Evolutionary conservation across 148 eudicot species (phyloP).

Genomic region (Cornus kousa): DNA sequence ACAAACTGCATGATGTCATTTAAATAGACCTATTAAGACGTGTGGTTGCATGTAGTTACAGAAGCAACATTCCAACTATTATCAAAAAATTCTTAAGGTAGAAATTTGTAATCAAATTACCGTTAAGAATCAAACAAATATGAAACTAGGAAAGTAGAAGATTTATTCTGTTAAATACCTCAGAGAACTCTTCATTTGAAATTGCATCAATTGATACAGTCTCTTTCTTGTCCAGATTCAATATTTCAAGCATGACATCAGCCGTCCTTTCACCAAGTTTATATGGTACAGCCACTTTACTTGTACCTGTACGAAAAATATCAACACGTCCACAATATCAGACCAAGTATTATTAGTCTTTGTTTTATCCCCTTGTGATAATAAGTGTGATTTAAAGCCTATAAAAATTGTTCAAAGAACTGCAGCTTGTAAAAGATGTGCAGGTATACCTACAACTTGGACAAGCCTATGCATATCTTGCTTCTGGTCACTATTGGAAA

Average conservation of each 20-base stretch:
- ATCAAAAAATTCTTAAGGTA: background rate
- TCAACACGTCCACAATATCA: background rate
- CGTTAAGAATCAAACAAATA: background rate
- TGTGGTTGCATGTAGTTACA: background rate
- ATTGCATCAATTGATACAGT: slow-evolving; percentile 59
- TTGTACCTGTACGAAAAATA: slow-evolving; percentile 51
- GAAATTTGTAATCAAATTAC: background rate
- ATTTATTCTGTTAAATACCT: slow-evolving; percentile 48
- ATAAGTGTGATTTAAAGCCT: background rate
- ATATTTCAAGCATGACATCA: slow-evolving; percentile 72
- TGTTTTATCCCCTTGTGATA: background rate
- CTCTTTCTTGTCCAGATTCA: slow-evolving; percentile 87
- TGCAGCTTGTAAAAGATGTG: background rate
- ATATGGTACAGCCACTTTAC: slow-evolving; percentile 59
- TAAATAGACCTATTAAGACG: background rate
- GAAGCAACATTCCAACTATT: background rate
- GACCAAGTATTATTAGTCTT: background rate
- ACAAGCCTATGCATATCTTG: slow-evolving; percentile 87
- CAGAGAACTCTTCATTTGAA: slow-evolving; percentile 88
- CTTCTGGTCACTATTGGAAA: slow-evolving; percentile 73
- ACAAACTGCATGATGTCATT: no score
- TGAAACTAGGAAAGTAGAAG: background rate
- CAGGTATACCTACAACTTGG: slow-evolving; percentile 73
- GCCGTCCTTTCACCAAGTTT: slow-evolving; percentile 52
- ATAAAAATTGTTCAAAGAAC: background rate